Base-by-base conservation (phyloP, 805 yeast genomes). In the Clavispora asparagi region DNA sequence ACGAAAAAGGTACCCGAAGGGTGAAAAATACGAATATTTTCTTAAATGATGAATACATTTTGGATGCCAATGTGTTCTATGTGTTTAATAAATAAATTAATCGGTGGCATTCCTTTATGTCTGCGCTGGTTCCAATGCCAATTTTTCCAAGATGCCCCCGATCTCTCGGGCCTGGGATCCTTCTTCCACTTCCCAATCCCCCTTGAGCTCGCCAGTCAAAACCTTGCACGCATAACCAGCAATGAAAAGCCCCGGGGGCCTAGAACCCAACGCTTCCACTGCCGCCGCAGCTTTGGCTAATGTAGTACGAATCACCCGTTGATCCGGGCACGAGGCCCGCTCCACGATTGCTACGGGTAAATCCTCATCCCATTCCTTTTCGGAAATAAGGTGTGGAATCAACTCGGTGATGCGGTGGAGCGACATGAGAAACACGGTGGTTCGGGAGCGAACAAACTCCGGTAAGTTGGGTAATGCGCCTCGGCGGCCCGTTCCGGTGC, bases 291-390 rank as follows among this genome's bases (percentile, higher is more conserved):
- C 79, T 51, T 84, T 67, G 43, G 73, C 72, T 39, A 92, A 67
- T 0, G 80, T 76, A 0, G 97, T 87, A 51, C 96, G 71, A 3
- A 90, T 81, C 6, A 91, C 76, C 46, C 98, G 67, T 67, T 92
- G 97, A 60, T 91, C 98, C 0, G 94, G 90, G 64, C 97, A 90
- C 13, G 94, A 83, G 0, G 97, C 96, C 47, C 97, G 75, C 63
- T 92, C 98, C 2, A 92, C 81, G 19, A 91, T 82, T 2, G 94
- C 89, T 27, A 87, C 87, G 0, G 97, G 96, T 7, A 85, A 71
- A 16, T 76, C 70, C 1, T 72, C 65, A 43, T 82, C 83, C 97
- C 97, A 92, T 0, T 71, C 67, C 38, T 74, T 74, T 1, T 70
- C 70, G 3, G 51, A 50, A 7, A 70, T 57, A 35, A 79, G 63